Evolutionary conservation across 805 yeast species (phyloP), one percentile per base, ranked within the genome.

Genomic region (Metschnikowia colocasiae): DNA sequence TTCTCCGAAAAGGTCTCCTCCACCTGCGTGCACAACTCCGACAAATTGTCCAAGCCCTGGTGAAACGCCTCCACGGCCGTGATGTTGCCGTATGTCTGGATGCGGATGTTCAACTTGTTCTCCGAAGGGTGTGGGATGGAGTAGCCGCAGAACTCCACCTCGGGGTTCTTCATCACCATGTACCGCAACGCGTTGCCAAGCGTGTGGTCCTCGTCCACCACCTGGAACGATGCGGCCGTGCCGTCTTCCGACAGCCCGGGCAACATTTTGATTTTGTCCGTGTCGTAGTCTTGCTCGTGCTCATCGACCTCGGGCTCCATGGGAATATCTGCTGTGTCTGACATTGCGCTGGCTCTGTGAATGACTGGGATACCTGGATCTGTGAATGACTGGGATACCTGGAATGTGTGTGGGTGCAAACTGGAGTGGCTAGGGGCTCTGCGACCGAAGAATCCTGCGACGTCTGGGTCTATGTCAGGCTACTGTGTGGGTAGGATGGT

Each of bases 61-160:
- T 88, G 91, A 36, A 94, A 75, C 1, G 97, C 98, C 64, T 92
- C 96, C 33, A 87, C 82, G 3, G 98, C 98, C 3, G 97, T 84
- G 54, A 81, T 78, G 50, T 69, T 70, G 42, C 85, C 97, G 62
- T 90, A 91, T 1, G 99, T 94, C 71, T 94, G 99, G 53, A 94
- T 89, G 70, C 99, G 82, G 48, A 94, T 65, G 69, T 94, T 89
- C 68, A 94, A 73, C 57, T 86, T 85, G 51, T 88, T 76, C 69
- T 94, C 99, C 30, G 96, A 87, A 16, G 99, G 99, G 68, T 94
- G 99, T 9, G 99, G 99, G 56, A 94, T 94, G 37, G 97, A 89
- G 71, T 94, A 94, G 47, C 99, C 99, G 63, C 98, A 92, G 66
- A 94, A 94, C 63, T 94, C 99, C 22, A 94, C 99, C 55, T 90